Evolutionary conservation across 148 eudicot genomes (phyloP), one percentile per base, ranked within the genome.

Genomic region (Heliosperma pusillum): DNA sequence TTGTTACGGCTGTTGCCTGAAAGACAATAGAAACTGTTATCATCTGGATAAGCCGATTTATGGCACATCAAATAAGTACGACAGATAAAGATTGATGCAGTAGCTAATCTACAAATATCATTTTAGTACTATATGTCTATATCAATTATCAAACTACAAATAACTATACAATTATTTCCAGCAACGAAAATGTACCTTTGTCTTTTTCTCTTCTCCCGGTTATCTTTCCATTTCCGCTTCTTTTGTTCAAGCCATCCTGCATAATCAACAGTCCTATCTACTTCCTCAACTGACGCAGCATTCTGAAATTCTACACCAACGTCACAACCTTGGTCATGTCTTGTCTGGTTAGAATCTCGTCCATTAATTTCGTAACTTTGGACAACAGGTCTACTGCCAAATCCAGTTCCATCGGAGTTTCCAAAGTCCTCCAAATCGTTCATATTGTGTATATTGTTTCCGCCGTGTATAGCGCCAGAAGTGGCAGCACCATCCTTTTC

Each of bases 211-310:
- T 82, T 89, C 64, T 92, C 96, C 8, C 89, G 88, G 59, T 78
- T 80, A 71, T 88, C 92, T 85, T 89, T 92, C 98, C 98, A 95
- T 81, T 90, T 95, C 74, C 97, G 90, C 82, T 95, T 95, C 87
- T 80, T 91, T 74, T 78, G 80, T 78, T 89, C 89, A 79, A 95
- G 91, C 98, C 98, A 95, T 83, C 92, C 97, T 78, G 85, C 84
- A 81, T 92, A 95, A 78, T 95, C 96, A 55, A 84, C 83, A 85
- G 58, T 86, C 83, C 78, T 87, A 82, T 92, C 92, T 59, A 95
- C 76, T 50, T 82, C 84, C 76, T 82, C 87, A 21, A 62, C 56
- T 47, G 63, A 33, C 63, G 50, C 63, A 60, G 22, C 84, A 75
- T 79, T 80, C 72, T 87, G 83, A 29, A 78, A 68, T 70, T 68